These are phyloP conservation scores for Phyllosticta ampelicida DNA, from an alignment of 2,329 filamentous ascomycete genomes.

Conservation along the genomic window DNA sequence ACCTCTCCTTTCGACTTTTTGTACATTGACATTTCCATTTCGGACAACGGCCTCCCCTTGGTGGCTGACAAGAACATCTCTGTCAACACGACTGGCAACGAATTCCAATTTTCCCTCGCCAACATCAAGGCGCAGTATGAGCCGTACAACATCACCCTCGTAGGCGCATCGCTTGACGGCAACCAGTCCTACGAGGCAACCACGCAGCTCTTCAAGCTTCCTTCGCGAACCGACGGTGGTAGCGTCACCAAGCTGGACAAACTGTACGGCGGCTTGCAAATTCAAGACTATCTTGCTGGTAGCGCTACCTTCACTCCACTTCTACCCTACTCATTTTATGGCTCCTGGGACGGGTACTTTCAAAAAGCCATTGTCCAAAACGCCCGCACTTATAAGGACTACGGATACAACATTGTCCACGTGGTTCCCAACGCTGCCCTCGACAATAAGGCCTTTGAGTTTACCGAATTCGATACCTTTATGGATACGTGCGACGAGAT, in stretches of 20 bases:
- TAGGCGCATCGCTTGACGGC: constrained; percentile 21
- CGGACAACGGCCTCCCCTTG: constrained; percentile 16
- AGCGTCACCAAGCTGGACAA: constrained; percentile 39
- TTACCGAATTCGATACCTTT: constrained; percentile 28
- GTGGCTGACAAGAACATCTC: constrained; percentile 19
- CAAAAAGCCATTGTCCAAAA: constrained; percentile 5
- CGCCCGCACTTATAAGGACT: background rate
- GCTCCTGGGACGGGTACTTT: constrained; percentile 29
- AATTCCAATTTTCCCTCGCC: constrained; percentile 27
- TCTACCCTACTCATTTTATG: constrained; percentile 39
- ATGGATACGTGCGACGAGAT: constrained; percentile 34
- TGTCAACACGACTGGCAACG: constrained; percentile 28
- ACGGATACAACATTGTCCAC: constrained; percentile 40
- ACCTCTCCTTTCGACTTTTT: constrained; percentile 18
- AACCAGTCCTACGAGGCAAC: constrained; percentile 26
- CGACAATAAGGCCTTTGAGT: constrained; percentile 30
- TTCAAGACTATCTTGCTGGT: constrained; percentile 17
- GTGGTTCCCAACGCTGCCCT: constrained; percentile 28
- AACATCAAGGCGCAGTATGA: constrained; percentile 19
- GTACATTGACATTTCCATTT: constrained; percentile 18
- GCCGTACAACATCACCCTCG: constrained; percentile 30
- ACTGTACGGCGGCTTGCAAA: constrained; percentile 35
- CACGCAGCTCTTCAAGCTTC: constrained; percentile 32
- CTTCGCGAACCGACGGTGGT: constrained; percentile 31
- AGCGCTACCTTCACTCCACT: constrained; percentile 26